Base-by-base conservation (phyloP, 371 early-diverging fungal genomes). In the Circinella minor region DNA sequence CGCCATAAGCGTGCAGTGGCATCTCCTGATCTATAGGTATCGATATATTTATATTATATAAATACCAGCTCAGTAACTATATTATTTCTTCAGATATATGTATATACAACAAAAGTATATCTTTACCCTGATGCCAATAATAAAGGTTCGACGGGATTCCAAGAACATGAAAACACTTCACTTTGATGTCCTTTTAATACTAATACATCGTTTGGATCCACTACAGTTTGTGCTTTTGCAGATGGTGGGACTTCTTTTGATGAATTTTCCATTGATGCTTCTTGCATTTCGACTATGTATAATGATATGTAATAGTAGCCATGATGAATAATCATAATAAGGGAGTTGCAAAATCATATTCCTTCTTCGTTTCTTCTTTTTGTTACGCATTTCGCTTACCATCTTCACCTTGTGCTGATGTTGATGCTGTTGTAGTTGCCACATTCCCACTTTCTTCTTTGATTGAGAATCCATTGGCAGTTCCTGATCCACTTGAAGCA, bases 1-100 rank as follows among this genome's bases (percentile, higher is more conserved):
- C 84, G 82, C 98, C 96, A 97, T 65, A 97, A 86, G 43, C 95
- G 86, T 27, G 93, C 91, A 6, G 93, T 94, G 8, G 93, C 95
- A 78, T 97, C 98, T 43, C 91, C 92, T 20, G 94, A 92, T 15
- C 90, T 90, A 74, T 27, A 27, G 2, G 27, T 27, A 27, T 27
- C 27, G 27, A 47, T 17, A 60, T 57, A 66, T 59, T 34, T 7
- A 27, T 27, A 27, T 27, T 27, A 27, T 2, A 27, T 27, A 27
- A 47, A 47, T 47, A 11, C 1, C 18, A 48, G 37, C 20, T 60
- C 36, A 36, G 54, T 18, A 66, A 27, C 3, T 37, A 1, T 1
- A 43, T 43, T 43, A 43, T 2, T 43, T 43, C 43, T 43, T 11
- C 43, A 43, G 6, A 9, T 9, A 43, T 43, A 43, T 43, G 3